A percentile compares a stretch with the other conserved stretches of the same genome.
Evolutionary conservation across 1,284 basidiomycete species (phyloP).

Genomic region (Moesziomyces sp.): DNA sequence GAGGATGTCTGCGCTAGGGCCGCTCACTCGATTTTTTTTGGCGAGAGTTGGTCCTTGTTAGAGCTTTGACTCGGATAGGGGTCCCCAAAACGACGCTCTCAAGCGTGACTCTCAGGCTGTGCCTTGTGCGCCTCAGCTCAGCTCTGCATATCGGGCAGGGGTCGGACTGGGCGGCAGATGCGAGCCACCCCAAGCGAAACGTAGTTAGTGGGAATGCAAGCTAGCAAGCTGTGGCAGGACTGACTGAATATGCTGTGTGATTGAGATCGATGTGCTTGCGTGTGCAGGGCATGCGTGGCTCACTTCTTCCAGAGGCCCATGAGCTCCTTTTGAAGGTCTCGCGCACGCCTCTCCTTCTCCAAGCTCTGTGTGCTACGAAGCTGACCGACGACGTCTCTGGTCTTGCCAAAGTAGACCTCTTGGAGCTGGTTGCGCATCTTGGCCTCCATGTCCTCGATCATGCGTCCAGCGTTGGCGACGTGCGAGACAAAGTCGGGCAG

Average conservation of each 20-base stretch:
- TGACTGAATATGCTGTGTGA: neutral
- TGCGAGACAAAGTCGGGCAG: constrained; percentile 73
- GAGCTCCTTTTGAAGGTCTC: constrained; percentile 90
- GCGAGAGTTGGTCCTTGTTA: neutral
- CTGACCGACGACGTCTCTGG: constrained; percentile 91
- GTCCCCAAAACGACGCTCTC: neutral
- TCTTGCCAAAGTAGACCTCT: constrained; percentile 95
- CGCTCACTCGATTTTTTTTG: no score
- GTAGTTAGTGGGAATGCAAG: no score
- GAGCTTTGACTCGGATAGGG: neutral
- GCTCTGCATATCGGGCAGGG: no score
- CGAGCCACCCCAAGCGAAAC: no score
- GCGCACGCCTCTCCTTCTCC: constrained; percentile 82
- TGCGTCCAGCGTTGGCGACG: constrained; percentile 88
- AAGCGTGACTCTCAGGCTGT: no score
- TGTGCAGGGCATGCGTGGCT: neutral
- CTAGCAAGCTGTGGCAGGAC: no score
- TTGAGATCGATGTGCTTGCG: neutral
- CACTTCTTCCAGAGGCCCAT: constrained; percentile 73
- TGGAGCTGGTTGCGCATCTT: constrained; percentile 92
- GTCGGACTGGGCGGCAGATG: no score
- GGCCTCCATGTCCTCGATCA: constrained; percentile 99
- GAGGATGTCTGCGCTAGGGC: neutral
- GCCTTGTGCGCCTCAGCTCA: no score
- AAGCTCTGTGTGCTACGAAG: constrained; percentile 87